Conservation (phyloP, 2,329 filamentous ascomycete genomes). For the Colletotrichum costaricense region DNA sequence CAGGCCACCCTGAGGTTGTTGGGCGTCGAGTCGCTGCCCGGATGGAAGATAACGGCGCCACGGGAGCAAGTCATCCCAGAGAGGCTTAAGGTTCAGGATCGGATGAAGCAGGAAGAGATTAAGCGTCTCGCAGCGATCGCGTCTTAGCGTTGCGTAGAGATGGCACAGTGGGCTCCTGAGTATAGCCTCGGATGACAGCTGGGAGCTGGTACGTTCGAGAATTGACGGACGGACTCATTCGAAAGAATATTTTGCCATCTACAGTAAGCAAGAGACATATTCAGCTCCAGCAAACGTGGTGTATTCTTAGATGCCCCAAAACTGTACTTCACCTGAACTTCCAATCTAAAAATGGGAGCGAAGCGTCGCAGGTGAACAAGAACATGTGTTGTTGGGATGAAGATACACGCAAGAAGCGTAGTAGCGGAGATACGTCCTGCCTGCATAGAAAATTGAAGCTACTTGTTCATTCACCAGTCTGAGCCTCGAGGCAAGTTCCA, state of each 20-base stretch:
- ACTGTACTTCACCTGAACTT: background rate
- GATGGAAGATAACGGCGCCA: constrained; percentile 62
- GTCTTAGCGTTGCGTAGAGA: background rate
- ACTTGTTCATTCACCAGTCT: too few relatives aligned
- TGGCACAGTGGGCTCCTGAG: background rate
- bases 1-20: constrained; percentile 62
- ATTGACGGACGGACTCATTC: background rate
- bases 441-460: too few relatives aligned
- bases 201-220: background rate
- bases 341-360: too few relatives aligned
- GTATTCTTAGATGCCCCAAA: background rate
- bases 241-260: background rate
- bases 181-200: background rate
- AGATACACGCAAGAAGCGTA: too few relatives aligned
- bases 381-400: too few relatives aligned
- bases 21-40: constrained; percentile 57
- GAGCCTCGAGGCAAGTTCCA: too few relatives aligned
- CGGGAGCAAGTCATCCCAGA: constrained; percentile 61
- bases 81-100: constrained; percentile 42
- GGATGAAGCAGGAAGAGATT: constrained; percentile 45
- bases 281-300: background rate
- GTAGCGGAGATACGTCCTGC: too few relatives aligned
- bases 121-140: constrained; percentile 51
- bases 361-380: too few relatives aligned
- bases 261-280: too few relatives aligned